Evolutionary conservation across 2,329 filamentous ascomycete genomes (phyloP), one percentile per base, ranked within the genome.

Genomic region (Paracoccidioides lutzii): DNA sequence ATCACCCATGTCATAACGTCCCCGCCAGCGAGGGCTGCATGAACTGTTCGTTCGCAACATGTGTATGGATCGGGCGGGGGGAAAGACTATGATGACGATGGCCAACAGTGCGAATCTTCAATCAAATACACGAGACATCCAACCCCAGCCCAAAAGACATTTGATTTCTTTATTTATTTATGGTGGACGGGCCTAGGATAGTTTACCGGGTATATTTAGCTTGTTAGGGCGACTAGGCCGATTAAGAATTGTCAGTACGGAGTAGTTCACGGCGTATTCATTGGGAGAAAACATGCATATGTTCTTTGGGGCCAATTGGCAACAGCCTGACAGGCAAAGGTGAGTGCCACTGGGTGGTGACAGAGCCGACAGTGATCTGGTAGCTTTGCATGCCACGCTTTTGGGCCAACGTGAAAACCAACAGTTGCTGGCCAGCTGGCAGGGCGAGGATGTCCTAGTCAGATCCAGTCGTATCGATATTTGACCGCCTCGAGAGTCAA

Each of bases 341-440:
- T 30, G 43, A 12, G 32, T 14, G 15, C 40, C 22, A 22, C 33
- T 51, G 49, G 41, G 10, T 51, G 49, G 49, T 35, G 15, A 51
- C 7, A 15, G 10, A 37, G 45, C 15, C 37, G 45, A n/a, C 3
- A n/a, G 33, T 4, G 50, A 43, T 42, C 10, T 33, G 43, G 52
- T 52, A 44, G 30, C 48, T 50, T 46, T 28, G 46, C 37, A 45
- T 30, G 42, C 40, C 48, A 57, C 55, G 45, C 50, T 48, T 40
- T 28, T 45, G 10, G 22, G 45, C 33, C 10, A 30, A 30, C 7
- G 49, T 22, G 40, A 22, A 51, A 55, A 33, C 55, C 55, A 57
- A 55, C 55, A 7, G 52, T 33, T 15, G 42, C 52, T 35, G 52
- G 55, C 52, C 55, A 57, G 55, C 55, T 57, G 55, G 55, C 55